These are phyloP conservation scores for Neopestalotiopsis rosae DNA, from an alignment of 2,329 filamentous ascomycete species.

Conservation along the genomic window DNA sequence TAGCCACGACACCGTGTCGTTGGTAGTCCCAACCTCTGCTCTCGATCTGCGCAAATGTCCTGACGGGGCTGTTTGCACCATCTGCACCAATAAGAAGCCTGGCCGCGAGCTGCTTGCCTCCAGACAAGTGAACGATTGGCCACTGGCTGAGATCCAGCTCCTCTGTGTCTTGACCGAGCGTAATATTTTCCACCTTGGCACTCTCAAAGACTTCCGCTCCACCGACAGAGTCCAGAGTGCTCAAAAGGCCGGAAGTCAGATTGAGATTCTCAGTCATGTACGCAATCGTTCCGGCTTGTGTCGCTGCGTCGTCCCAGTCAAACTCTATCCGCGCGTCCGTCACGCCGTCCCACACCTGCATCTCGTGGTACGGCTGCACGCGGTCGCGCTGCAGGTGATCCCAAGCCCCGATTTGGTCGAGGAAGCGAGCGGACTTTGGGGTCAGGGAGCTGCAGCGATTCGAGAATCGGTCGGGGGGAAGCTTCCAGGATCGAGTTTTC, in stretches of 20 bases:
- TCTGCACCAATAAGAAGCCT: conserved; percentile 91
- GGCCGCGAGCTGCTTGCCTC: conserved; percentile 73
- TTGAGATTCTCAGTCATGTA: conserved; percentile 98
- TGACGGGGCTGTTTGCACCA: conserved; percentile 92
- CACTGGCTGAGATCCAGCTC: conserved; percentile 81
- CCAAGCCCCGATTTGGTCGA: conserved; percentile 88
- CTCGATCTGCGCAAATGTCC: conserved; percentile 84
- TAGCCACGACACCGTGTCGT: conserved; percentile 89
- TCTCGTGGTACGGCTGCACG: conserved; percentile 88
- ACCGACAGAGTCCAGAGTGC: conserved; percentile 72
- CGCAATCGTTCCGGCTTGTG: conserved; percentile 69
- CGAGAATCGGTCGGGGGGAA: conserved; percentile 74
- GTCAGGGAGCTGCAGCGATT: conserved; percentile 97
- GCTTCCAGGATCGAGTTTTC: conserved; percentile 69
- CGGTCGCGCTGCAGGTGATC: conserved; percentile 72
- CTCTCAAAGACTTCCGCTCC: conserved; percentile 75
- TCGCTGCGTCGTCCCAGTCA: conserved; percentile 64
- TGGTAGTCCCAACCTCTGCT: conserved; percentile 93
- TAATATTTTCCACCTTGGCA: conserved; percentile 80
- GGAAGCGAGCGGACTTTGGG: conserved; percentile 82
- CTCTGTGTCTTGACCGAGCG: conserved; percentile 71
- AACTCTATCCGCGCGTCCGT: conserved; percentile 89
- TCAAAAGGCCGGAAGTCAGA: conserved; percentile 78
- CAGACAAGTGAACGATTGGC: conserved; percentile 80
- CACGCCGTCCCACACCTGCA: conserved; percentile 98